Conservation (phyloP, 805 yeast species). For the Lipomyces sp. region DNA sequence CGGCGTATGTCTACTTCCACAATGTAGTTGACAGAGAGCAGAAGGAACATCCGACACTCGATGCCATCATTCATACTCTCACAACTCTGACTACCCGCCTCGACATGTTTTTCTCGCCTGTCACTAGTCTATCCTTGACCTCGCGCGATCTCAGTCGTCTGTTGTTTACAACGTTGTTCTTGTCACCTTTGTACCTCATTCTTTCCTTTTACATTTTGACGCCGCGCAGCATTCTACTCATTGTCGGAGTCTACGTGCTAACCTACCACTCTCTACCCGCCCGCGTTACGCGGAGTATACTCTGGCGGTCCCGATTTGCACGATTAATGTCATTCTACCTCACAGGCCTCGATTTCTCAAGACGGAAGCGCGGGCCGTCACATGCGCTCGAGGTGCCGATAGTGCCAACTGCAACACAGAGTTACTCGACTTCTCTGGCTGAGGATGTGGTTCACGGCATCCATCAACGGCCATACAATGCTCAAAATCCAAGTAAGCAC, state of each 20-base stretch:
- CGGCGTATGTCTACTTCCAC: conserved; percentile 41
- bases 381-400: neutral
- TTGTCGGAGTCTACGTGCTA: conserved; percentile 62
- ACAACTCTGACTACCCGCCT: conserved; percentile 75
- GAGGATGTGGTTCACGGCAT: conserved; percentile 9
- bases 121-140: conserved; percentile 67
- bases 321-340: conserved; percentile 76
- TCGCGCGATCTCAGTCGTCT: conserved; percentile 79
- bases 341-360: conserved; percentile 79
- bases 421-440: conserved; percentile 21
- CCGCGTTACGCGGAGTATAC: conserved; percentile 75
- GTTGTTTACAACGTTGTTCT: conserved; percentile 78
- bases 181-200: conserved; percentile 83
- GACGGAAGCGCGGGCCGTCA: conserved; percentile 14
- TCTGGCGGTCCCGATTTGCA: conserved; percentile 80
- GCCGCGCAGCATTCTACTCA: conserved; percentile 68
- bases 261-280: conserved; percentile 89
- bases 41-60: conserved; percentile 75
- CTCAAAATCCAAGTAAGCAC: conserved; percentile 17
- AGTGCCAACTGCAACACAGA: conserved; percentile 7
- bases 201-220: conserved; percentile 68
- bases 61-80: conserved; percentile 78
- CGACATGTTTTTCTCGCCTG: conserved; percentile 79
- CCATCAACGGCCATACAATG: conserved; percentile 13
- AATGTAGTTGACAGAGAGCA: conserved; percentile 50